Percentiles rank a stretch among this genome's conserved stretches.
phyloP scores from a whole-genome alignment of 768 basidiomycete genomes.

The Rhodotorula graminis region DNA sequence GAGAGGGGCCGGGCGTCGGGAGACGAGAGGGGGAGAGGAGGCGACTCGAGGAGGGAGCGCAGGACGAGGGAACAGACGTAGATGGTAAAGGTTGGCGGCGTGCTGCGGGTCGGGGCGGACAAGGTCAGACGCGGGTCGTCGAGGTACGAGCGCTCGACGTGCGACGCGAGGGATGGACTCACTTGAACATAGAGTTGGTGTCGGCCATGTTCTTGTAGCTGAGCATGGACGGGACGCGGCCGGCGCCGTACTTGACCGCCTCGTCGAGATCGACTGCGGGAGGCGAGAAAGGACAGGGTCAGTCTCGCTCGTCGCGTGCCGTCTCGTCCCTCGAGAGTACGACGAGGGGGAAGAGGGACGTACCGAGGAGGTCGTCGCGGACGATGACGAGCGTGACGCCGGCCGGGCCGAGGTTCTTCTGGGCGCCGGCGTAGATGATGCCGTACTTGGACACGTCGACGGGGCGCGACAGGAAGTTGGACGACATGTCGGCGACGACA shows the following conservation, averaged over 20 bases:
- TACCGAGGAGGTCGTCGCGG: slow-evolving; percentile 83
- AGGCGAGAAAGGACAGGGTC: too few species aligned
- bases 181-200: slow-evolving; percentile 53
- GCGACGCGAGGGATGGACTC: background rate
- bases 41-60: slow-evolving; percentile 52
- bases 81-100: slow-evolving; percentile 83
- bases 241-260: slow-evolving; percentile 65
- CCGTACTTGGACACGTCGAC: slow-evolving; percentile 72
- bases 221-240: slow-evolving; percentile 69
- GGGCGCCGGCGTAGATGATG: slow-evolving; percentile 90
- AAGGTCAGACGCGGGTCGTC: too few species aligned
- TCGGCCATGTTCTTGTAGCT: slow-evolving; percentile 79
- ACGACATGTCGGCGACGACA: slow-evolving; percentile 90
- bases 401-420: slow-evolving; percentile 95
- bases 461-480: slow-evolving; percentile 91
- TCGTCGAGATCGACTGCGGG: slow-evolving; percentile 62
- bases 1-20: slow-evolving; percentile 14
- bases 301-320: background rate
- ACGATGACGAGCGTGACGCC: slow-evolving; percentile 91
- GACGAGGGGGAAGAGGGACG: background rate
- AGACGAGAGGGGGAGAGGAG: slow-evolving; percentile 34
- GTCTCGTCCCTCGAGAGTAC: background rate
- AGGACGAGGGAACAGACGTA: slow-evolving; percentile 86
- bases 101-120: slow-evolving; percentile 67
- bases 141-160: background rate